Percentiles rank a stretch among this genome's conserved stretches.
These are phyloP conservation scores for Pestalotiopsis sp. DNA, from an alignment of 2,329 filamentous ascomycete genomes.

Conservation along the genomic window DNA sequence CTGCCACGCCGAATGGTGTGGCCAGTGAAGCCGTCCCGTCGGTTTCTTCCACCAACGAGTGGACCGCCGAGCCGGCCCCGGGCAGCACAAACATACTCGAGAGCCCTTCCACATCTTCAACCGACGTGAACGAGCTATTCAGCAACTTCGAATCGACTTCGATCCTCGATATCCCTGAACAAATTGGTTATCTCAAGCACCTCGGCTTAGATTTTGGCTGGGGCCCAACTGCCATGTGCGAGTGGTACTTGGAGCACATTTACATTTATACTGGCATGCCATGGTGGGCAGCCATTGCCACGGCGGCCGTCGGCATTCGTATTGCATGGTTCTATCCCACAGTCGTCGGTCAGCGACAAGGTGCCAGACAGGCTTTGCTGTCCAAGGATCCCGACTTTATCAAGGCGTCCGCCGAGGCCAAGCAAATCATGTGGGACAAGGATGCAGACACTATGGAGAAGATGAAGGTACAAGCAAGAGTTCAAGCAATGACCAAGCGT, in stretches of 20 bases:
- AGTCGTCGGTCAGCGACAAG: slow-evolving; percentile 61
- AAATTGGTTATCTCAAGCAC: slow-evolving; percentile 79
- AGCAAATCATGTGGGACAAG: slow-evolving; percentile 32
- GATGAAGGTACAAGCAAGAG: slow-evolving; percentile 47
- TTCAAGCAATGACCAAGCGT: slow-evolving; percentile 52
- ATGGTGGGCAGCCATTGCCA: slow-evolving; percentile 79
- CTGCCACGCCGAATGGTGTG: background rate
- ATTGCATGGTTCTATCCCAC: slow-evolving; percentile 66
- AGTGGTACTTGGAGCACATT: slow-evolving; percentile 80
- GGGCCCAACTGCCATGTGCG: slow-evolving; percentile 73
- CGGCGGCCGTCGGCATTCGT: slow-evolving; percentile 68
- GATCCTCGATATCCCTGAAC: slow-evolving; percentile 67
- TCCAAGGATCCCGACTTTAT: slow-evolving; percentile 56
- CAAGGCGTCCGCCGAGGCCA: slow-evolving; percentile 52
- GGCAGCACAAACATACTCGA: slow-evolving; percentile 17
- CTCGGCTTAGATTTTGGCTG: slow-evolving; percentile 88
- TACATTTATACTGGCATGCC: slow-evolving; percentile 76
- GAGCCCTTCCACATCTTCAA: slow-evolving; percentile 23
- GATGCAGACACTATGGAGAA: slow-evolving; percentile 47
- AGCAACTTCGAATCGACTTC: slow-evolving; percentile 38
- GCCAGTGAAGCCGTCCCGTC: background rate
- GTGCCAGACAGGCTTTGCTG: slow-evolving; percentile 64
- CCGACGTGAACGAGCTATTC: slow-evolving; percentile 29
- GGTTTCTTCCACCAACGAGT: background rate
- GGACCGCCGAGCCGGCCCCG: background rate